Evolutionary conservation across 225 moss, liverwort and hornwort genomes (phyloP), one percentile per base, ranked within the genome.

Genomic region (Sphagnum contortum): DNA sequence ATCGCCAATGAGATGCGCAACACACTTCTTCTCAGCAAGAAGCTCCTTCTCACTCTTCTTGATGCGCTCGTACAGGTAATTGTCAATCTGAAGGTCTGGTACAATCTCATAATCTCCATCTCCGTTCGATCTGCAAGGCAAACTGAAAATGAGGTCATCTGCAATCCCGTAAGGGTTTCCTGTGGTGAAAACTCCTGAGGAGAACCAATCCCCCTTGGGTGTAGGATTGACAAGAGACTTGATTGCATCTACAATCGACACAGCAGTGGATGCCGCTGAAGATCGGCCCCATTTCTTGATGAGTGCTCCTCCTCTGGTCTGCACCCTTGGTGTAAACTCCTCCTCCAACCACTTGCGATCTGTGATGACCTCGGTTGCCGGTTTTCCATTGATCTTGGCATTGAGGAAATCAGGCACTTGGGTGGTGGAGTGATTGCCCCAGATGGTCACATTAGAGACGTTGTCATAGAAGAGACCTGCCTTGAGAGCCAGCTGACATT

Each of bases 361-460:
- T 47, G 87, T 76, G 64, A 93, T 93, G 3, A 98, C 96, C 57
- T 98, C 92, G 64, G 81, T 79, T 3, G 83, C 92, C 44, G 66
- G 74, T 50, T 68, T 81, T 49, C 77, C 88, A 50, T 98, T 92
- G 59, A 98, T 92, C 48, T 78, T 90, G 44, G 96, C 96, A 60
- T 98, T 98, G 57, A 98, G 67, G 3, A 98, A 98, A 57, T 98
- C 96, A n/a, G 90, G 96, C 44, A 98, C 90, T 77, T 98, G 96
- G 0, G 96, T 98, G 3, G 90, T 98, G 44, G 90, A 90, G 74
- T 98, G 96, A 64, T 98, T 98, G 3, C 96, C 96, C 96, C 96
- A 98, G 45, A 98, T 98, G 6, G 93, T 98, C 9, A 83, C 85
- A 60, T 98, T 85, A 1, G 96, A 98, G 12, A 98, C 96, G 71